Evolutionary conservation across 345 rosid species (phyloP).

Genomic region (Brassica rapa): DNA sequence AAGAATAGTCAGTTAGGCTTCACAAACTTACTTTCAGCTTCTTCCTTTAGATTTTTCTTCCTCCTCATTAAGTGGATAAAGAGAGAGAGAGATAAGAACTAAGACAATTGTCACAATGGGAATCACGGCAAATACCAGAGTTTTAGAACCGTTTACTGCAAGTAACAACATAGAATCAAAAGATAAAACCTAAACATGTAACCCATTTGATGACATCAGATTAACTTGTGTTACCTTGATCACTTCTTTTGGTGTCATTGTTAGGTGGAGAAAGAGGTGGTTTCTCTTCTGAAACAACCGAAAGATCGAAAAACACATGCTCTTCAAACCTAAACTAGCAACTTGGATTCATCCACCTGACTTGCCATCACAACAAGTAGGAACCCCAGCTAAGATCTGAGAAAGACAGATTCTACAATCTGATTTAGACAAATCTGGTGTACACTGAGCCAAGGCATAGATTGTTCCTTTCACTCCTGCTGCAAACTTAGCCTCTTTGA

Average conservation of each 20-base stretch:
- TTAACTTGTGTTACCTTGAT: conserved; percentile 23
- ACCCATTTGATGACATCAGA: background rate
- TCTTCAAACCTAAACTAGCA: conserved; percentile 47
- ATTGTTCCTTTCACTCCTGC: conserved; percentile 22
- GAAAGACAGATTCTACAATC: conserved; percentile 27
- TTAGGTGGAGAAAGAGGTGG: conserved; percentile 8
- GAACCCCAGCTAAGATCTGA: conserved; percentile 25
- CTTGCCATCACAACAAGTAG: conserved; percentile 35
- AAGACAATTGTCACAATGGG: background rate
- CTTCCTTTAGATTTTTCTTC: background rate
- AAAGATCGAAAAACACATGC: conserved; percentile 23
- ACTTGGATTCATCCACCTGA: conserved; percentile 44
- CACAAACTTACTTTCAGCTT: conserved; percentile 18
- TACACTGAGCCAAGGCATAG: conserved; percentile 48
- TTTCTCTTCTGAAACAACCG: conserved; percentile 1
- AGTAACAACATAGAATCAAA: background rate
- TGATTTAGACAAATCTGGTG: conserved; percentile 40
- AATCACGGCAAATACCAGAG: conserved; percentile 4
- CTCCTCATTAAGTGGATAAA: conserved; percentile 17
- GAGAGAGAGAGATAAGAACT: conserved; percentile 11
- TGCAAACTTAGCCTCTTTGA: too few relatives aligned
- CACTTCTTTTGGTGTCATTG: conserved; percentile 7
- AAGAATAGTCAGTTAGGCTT: background rate
- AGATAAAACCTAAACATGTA: background rate
- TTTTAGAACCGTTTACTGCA: conserved; percentile 16